A percentile compares a stretch with the other conserved stretches of the same genome.
Evolutionary conservation across 768 basidiomycete genomes (phyloP).

Genomic region (Lyophyllum decastes): DNA sequence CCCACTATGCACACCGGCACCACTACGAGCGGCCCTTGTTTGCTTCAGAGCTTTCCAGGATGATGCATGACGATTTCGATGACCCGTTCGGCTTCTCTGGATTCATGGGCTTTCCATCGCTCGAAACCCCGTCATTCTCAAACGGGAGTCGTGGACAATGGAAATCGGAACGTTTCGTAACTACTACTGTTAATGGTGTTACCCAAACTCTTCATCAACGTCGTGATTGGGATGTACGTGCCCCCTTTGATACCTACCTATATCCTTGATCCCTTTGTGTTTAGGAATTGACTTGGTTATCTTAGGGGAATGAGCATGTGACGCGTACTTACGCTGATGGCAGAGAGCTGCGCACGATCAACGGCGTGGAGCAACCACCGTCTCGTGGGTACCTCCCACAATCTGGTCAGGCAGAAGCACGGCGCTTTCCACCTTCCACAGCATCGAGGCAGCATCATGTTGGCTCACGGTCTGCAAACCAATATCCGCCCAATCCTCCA

Average conservation of each 20-base stretch:
- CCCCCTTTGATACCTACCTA: neutral
- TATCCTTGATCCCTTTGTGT: slow-evolving; percentile 3
- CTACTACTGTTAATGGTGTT: slow-evolving; percentile 65
- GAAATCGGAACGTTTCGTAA: slow-evolving; percentile 58
- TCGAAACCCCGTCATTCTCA: slow-evolving; percentile 29
- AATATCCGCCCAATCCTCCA: slow-evolving; percentile 25
- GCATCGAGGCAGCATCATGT: slow-evolving; percentile 13
- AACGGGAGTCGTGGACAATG: slow-evolving; percentile 34
- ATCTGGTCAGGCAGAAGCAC: slow-evolving; percentile 13
- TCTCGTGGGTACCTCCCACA: slow-evolving; percentile 29
- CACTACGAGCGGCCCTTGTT: slow-evolving; percentile 26
- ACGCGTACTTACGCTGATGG: slow-evolving; percentile 69
- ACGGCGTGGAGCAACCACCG: slow-evolving; percentile 56
- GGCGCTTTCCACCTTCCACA: slow-evolving; percentile 20
- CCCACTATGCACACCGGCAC: slow-evolving; percentile 25
- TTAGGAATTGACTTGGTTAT: slow-evolving; percentile 6
- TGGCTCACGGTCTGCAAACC: slow-evolving; percentile 21
- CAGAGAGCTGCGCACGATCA: slow-evolving; percentile 62
- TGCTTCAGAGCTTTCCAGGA: slow-evolving; percentile 31
- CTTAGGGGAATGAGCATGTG: slow-evolving; percentile 75
- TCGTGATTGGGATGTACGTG: slow-evolving; percentile 58
- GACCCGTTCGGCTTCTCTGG: slow-evolving; percentile 32
- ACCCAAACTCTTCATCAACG: slow-evolving; percentile 59
- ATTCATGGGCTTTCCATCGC: slow-evolving; percentile 24
- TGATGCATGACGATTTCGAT: slow-evolving; percentile 35